These are phyloP conservation scores for Zygnema circumcarinatum DNA, from an alignment of 139 green algal species.

Conservation along the genomic window DNA sequence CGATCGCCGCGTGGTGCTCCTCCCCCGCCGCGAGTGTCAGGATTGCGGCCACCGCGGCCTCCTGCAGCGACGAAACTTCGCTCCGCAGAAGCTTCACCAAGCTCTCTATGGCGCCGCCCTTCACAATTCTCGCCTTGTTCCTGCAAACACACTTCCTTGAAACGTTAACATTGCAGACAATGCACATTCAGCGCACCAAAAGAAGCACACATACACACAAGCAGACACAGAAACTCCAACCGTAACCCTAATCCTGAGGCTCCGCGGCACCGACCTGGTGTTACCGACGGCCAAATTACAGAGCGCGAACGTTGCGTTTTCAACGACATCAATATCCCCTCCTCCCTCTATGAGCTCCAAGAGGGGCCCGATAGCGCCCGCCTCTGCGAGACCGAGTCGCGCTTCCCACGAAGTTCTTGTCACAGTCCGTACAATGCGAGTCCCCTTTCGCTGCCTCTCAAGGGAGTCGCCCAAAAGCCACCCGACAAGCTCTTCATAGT, in stretches of 20 bases:
- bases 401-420: neutral
- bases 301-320: neutral
- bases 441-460: neutral
- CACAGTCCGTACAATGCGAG: neutral
- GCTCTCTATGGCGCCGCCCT: neutral
- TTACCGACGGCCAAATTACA: neutral
- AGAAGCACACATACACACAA: conserved; percentile 2
- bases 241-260: neutral
- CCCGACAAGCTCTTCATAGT: too few relatives aligned
- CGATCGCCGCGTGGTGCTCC: neutral
- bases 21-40: conserved; percentile 6
- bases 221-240: neutral
- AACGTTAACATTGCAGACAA: neutral
- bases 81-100: neutral
- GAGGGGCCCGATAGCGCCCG: neutral
- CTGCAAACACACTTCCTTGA: too few relatives aligned
- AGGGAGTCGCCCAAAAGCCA: too few relatives aligned
- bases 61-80: neutral
- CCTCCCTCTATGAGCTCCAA: neutral
- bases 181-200: neutral
- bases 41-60: neutral
- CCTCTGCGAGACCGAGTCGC: neutral
- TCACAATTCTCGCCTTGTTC: neutral
- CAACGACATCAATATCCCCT: neutral
- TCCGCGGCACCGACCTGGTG: neutral